phyloP scores from a whole-genome alignment of 2,329 filamentous ascomycete species.

The Alternaria conjuncta region DNA sequence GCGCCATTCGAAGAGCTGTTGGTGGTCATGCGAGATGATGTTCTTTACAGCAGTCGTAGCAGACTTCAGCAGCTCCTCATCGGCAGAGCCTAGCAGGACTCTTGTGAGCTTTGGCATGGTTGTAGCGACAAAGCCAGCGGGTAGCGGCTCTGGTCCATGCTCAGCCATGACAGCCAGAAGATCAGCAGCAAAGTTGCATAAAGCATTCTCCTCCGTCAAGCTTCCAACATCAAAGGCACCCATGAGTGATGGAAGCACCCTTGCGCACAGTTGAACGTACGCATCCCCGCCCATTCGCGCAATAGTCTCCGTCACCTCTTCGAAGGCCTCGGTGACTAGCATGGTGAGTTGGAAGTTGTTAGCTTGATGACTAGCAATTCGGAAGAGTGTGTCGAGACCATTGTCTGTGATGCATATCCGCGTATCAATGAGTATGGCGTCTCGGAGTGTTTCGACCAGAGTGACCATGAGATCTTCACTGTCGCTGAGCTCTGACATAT shows the following conservation, averaged over 20 bases:
- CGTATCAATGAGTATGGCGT: constrained; percentile 81
- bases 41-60: constrained; percentile 87
- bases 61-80: constrained; percentile 86
- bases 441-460: constrained; percentile 82
- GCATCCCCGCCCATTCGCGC: constrained; percentile 68
- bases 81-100: constrained; percentile 80
- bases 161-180: constrained; percentile 81
- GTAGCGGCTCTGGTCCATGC: constrained; percentile 83
- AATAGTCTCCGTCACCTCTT: constrained; percentile 78
- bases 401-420: constrained; percentile 75
- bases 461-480: constrained; percentile 92
- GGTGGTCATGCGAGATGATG: constrained; percentile 86
- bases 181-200: constrained; percentile 87
- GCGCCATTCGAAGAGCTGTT: constrained; percentile 87
- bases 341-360: constrained; percentile 90
- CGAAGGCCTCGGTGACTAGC: constrained; percentile 88
- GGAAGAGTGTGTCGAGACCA: constrained; percentile 84
- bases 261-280: constrained; percentile 80
- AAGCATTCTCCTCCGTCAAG: constrained; percentile 80
- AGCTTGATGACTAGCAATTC: constrained; percentile 85
- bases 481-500: constrained; percentile 82
- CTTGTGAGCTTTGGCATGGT: constrained; percentile 86
- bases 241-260: constrained; percentile 85
- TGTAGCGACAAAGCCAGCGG: constrained; percentile 81
- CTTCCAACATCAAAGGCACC: constrained; percentile 88